Percentiles rank a stretch among this genome's conserved stretches.
These are phyloP conservation scores for Eleusine coracana DNA, from an alignment of 176 grass and related monocot genomes.

Conservation along the genomic window DNA sequence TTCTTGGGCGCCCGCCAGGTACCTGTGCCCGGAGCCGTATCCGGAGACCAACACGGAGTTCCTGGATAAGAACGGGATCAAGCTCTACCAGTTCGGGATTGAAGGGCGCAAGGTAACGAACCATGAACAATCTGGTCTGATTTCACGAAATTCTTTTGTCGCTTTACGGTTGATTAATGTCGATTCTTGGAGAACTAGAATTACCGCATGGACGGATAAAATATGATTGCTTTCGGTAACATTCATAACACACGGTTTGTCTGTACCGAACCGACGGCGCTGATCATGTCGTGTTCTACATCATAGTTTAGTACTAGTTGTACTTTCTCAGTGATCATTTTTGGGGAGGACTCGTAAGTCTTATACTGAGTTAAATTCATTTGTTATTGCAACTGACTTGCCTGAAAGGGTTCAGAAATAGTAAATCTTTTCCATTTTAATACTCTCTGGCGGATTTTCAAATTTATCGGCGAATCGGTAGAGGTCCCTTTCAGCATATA, in stretches of 20 bases:
- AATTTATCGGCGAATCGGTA: constrained; percentile 37
- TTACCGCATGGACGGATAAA: not conserved
- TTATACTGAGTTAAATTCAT: constrained; percentile 5
- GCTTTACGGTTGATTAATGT: not conserved
- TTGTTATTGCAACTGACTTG: constrained; percentile 37
- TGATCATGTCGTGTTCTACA: constrained; percentile 35
- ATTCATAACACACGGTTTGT: not conserved
- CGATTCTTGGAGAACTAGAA: constrained; percentile 26
- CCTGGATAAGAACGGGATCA: constrained; percentile 61
- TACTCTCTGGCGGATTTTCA: constrained; percentile 37
- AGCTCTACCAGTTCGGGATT: constrained; percentile 69
- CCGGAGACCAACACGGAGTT: constrained; percentile 63
- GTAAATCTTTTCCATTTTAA: not conserved
- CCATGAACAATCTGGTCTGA: not conserved
- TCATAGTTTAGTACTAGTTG: constrained; percentile 33
- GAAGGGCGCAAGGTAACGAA: constrained; percentile 67
- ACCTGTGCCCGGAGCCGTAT: constrained; percentile 75
- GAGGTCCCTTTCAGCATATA: constrained; percentile 52
- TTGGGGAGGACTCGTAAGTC: constrained; percentile 24
- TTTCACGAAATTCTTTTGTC: not conserved
- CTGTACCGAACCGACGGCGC: constrained; percentile 12
- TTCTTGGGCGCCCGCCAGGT: constrained; percentile 41
- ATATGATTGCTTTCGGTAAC: constrained; percentile 28
- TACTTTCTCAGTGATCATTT: constrained; percentile 28
- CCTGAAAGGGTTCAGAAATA: constrained; percentile 23